Conservation (phyloP, 2,329 filamentous ascomycete species). For the Helotiales sp. region DNA sequence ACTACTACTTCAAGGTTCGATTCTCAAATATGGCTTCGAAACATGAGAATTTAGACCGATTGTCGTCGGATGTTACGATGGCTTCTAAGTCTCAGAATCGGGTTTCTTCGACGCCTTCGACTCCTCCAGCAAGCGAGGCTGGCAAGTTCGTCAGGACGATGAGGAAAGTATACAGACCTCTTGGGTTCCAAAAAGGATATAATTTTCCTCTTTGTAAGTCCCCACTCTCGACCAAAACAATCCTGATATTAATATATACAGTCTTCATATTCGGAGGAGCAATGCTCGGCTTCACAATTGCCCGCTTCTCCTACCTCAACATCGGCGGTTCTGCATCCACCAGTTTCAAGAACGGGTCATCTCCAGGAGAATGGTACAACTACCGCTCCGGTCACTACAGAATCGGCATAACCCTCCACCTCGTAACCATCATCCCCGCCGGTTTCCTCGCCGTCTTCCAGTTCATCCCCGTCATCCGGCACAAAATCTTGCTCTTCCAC, state of each 20-base stretch:
- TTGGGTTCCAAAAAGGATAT: constrained; percentile 64
- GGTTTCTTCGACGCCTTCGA: background rate
- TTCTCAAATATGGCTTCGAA: background rate
- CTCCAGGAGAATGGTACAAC: constrained; percentile 51
- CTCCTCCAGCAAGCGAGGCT: background rate
- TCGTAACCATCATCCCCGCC: constrained; percentile 52
- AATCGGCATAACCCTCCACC: constrained; percentile 53
- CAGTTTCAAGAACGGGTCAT: constrained; percentile 31
- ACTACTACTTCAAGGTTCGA: too few species aligned
- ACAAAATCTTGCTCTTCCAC: constrained; percentile 58
- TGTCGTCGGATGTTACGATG: background rate
- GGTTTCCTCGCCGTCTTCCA: constrained; percentile 52
- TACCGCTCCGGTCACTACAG: constrained; percentile 42
- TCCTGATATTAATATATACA: background rate
- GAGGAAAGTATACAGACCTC: constrained; percentile 60
- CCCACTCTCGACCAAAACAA: too few species aligned
- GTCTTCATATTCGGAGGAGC: constrained; percentile 34
- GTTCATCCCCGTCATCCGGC: constrained; percentile 54
- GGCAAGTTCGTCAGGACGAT: constrained; percentile 8
- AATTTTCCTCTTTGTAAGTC: constrained; percentile 54
- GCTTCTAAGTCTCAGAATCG: background rate
- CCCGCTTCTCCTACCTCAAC: constrained; percentile 29
- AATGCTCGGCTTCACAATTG: constrained; percentile 34
- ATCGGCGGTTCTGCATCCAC: constrained; percentile 38
- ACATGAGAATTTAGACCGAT: background rate